Evolutionary conservation across 2,329 filamentous ascomycete genomes (phyloP).

Genomic region (Apiospora kogelbergensis): DNA sequence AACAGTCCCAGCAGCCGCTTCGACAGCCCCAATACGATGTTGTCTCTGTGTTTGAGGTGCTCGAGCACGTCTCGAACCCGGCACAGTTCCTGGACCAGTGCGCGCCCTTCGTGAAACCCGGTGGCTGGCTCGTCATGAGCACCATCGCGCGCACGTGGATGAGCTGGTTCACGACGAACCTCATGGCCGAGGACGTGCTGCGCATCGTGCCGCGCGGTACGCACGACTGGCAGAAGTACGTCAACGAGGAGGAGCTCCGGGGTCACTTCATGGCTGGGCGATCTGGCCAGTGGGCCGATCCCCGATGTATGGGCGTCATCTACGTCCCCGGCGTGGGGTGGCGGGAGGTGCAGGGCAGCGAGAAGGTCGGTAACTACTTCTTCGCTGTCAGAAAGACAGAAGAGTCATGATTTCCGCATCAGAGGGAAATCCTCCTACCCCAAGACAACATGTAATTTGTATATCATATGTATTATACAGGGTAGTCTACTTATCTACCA

Average conservation of each 20-base stretch:
- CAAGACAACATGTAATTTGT: neutral
- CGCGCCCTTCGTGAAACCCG: constrained; percentile 76
- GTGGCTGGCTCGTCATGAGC: constrained; percentile 89
- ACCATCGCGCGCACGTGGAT: constrained; percentile 89
- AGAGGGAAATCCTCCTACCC: neutral
- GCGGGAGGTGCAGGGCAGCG: constrained; percentile 78
- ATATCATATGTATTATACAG: neutral
- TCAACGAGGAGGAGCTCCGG: constrained; percentile 79
- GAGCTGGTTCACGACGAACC: constrained; percentile 89
- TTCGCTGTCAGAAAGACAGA: constrained; percentile 62
- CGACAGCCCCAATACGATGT: constrained; percentile 62
- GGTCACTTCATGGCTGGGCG: constrained; percentile 48
- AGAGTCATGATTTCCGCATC: neutral
- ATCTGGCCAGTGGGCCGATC: constrained; percentile 56
- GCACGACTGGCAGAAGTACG: constrained; percentile 95
- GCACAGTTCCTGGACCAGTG: constrained; percentile 71
- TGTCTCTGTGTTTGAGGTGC: constrained; percentile 87
- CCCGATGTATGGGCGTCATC: constrained; percentile 73
- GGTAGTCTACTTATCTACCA: neutral
- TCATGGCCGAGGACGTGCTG: constrained; percentile 85
- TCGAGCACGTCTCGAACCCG: constrained; percentile 85
- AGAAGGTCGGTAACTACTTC: constrained; percentile 93
- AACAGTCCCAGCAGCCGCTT: neutral
- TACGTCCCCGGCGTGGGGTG: constrained; percentile 91
- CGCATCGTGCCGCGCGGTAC: constrained; percentile 89